Evolutionary conservation across 2,329 filamentous ascomycete genomes (phyloP).

Genomic region (Monosporascus sp.): DNA sequence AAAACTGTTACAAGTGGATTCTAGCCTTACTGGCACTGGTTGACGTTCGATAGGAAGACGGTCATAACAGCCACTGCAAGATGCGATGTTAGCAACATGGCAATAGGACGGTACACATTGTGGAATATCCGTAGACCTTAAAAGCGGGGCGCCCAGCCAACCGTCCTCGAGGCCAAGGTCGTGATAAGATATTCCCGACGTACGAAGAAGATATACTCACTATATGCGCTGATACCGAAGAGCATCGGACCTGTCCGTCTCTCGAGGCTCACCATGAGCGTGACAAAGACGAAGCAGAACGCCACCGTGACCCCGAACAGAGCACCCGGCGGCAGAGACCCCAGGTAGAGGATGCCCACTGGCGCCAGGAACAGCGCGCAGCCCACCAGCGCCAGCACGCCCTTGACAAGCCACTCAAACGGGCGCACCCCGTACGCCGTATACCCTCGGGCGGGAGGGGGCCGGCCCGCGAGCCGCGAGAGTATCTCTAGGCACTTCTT

Average conservation of each 20-base stretch:
- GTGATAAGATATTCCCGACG: too few species aligned
- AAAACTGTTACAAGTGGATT: too few species aligned
- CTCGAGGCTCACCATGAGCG: slow-evolving; percentile 7
- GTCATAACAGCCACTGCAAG: too few species aligned
- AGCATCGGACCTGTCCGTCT: slow-evolving; percentile 6
- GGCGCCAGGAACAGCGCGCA: slow-evolving; percentile 8
- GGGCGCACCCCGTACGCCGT: slow-evolving; percentile 5
- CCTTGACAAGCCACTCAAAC: slow-evolving; percentile 2
- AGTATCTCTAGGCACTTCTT: slow-evolving; percentile 6
- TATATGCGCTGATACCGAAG: slow-evolving; percentile 11
- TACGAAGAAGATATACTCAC: too few species aligned
- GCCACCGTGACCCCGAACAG: slow-evolving; percentile 7
- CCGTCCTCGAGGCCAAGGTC: too few species aligned
- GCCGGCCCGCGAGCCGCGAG: background rate
- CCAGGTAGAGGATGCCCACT: slow-evolving; percentile 10
- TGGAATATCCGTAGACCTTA: too few species aligned
- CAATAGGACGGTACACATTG: too few species aligned
- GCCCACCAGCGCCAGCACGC: background rate
- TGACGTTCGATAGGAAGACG: too few species aligned
- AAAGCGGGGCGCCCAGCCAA: too few species aligned
- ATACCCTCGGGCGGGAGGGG: background rate
- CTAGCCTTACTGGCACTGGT: too few species aligned
- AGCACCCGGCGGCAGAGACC: background rate
- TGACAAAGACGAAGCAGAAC: slow-evolving; percentile 7
- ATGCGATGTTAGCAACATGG: too few species aligned